These are phyloP conservation scores for Lentinula edodes DNA, from an alignment of 768 basidiomycete genomes.

Conservation along the genomic window DNA sequence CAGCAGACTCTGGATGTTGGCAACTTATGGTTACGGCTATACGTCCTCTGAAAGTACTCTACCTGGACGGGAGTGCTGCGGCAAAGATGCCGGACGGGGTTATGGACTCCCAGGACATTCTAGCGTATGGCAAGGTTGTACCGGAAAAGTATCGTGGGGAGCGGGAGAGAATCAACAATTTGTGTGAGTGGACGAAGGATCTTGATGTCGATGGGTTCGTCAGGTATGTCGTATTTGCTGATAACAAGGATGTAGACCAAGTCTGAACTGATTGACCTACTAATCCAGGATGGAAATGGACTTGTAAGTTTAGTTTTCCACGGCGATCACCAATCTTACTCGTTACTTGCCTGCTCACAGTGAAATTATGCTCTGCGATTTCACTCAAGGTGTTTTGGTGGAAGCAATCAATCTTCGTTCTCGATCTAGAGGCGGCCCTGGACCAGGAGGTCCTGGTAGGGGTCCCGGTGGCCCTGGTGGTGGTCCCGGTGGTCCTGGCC, in stretches of 20 bases:
- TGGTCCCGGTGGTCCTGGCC: background rate
- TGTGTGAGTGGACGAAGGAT: slow-evolving; percentile 40
- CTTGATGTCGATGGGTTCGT: slow-evolving; percentile 41
- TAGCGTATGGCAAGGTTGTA: slow-evolving; percentile 32
- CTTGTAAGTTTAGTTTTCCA: slow-evolving; percentile 29
- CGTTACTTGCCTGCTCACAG: slow-evolving; percentile 16
- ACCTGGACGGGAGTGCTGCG: slow-evolving; percentile 49
- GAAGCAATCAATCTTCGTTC: slow-evolving; percentile 28
- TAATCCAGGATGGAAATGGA: slow-evolving; percentile 40
- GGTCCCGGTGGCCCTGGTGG: slow-evolving; percentile 5
- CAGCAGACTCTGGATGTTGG: slow-evolving; percentile 20
- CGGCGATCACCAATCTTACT: background rate
- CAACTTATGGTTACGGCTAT: slow-evolving; percentile 31
- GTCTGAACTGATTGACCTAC: slow-evolving; percentile 7
- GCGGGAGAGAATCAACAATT: slow-evolving; percentile 23
- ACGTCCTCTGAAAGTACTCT: slow-evolving; percentile 38
- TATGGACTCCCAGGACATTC: slow-evolving; percentile 42
- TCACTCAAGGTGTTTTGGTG: slow-evolving; percentile 30
- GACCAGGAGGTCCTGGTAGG: slow-evolving; percentile 5
- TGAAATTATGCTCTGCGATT: slow-evolving; percentile 45
- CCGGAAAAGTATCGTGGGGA: slow-evolving; percentile 22
- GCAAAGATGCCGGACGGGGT: slow-evolving; percentile 34
- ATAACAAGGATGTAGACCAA: background rate
- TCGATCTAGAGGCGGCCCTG: background rate
- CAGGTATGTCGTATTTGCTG: slow-evolving; percentile 21